A percentile compares a stretch with the other conserved stretches of the same genome.
These are phyloP conservation scores for Podaxis sp. DNA, from an alignment of 768 basidiomycete species.

Conservation along the genomic window DNA sequence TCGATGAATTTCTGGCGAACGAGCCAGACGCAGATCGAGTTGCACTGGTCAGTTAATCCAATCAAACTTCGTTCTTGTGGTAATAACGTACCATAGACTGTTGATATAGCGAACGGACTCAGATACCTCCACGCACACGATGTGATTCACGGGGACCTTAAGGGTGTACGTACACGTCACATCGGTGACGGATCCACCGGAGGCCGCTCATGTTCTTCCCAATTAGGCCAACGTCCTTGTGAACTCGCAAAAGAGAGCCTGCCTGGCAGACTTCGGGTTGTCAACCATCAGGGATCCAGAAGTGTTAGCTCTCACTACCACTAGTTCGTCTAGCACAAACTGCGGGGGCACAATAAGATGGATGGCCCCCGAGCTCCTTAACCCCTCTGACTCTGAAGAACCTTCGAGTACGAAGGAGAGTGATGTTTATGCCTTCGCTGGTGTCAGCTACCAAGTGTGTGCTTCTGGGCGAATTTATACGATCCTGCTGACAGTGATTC, in stretches of 20 bases:
- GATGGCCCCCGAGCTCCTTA: conserved; percentile 17
- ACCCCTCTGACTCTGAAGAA: conserved; percentile 14
- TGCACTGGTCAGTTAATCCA: conserved; percentile 1
- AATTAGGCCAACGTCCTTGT: conserved; percentile 21
- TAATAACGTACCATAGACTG: background rate
- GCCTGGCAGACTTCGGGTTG: conserved; percentile 24
- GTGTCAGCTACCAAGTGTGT: conserved; percentile 17
- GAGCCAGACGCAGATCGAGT: conserved; percentile 10
- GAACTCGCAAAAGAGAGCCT: conserved; percentile 17
- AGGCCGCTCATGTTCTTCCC: background rate
- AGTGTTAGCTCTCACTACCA: conserved; percentile 16
- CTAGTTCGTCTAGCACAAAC: background rate
- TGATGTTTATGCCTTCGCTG: conserved; percentile 15
- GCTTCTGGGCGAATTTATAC: background rate
- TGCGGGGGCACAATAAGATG: conserved; percentile 16
- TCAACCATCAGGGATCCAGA: conserved; percentile 16
- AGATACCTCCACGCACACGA: conserved; percentile 17
- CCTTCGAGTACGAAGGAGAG: conserved; percentile 4
- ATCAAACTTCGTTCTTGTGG: background rate
- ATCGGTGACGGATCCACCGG: background rate
- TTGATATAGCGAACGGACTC: conserved; percentile 18
- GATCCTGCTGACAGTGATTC: background rate
- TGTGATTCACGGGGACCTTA: conserved; percentile 22
- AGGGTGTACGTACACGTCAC: conserved; percentile 17
- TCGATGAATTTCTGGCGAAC: conserved; percentile 11